Percentiles rank a stretch among this genome's conserved stretches.
Evolutionary conservation across 805 yeast genomes (phyloP).

Genomic region (Tetrapisispora fleetii): DNA sequence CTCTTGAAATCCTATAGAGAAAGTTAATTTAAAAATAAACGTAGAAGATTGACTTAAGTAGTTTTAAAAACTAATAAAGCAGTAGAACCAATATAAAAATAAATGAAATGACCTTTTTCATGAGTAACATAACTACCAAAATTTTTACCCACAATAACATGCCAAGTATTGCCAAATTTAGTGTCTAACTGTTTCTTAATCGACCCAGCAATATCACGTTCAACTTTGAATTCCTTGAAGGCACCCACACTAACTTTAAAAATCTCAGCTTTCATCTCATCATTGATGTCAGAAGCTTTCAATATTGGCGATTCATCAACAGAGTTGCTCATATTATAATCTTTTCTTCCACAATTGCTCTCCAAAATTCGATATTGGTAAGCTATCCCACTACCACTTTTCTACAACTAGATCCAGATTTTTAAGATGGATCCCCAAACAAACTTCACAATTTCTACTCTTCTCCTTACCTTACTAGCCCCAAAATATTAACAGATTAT

Average conservation of each 20-base stretch:
- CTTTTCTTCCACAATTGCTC: not conserved
- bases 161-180: conserved; percentile 65
- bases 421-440: no score
- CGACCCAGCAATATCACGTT: conserved; percentile 49
- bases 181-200: conserved; percentile 58
- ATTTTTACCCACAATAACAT: conserved; percentile 68
- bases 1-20: no score
- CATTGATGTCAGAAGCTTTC: conserved; percentile 28
- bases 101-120: conserved; percentile 61
- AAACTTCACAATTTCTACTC: no score
- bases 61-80: conserved; percentile 67
- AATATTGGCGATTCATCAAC: conserved; percentile 8
- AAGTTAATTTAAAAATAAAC: no score
- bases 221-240: conserved; percentile 16
- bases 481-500: no score
- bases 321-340: not conserved
- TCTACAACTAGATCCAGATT: no score
- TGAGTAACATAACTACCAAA: conserved; percentile 77
- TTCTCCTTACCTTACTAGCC: no score
- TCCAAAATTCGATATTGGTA: not conserved
- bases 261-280: conserved; percentile 22
- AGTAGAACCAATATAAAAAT: conserved; percentile 57
- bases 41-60: conserved; percentile 28
- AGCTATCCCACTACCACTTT: no score
- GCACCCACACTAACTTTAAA: conserved; percentile 19